Evolutionary conservation across 2,329 filamentous ascomycete genomes (phyloP).

Genomic region (Aspergillus spinulosporus): DNA sequence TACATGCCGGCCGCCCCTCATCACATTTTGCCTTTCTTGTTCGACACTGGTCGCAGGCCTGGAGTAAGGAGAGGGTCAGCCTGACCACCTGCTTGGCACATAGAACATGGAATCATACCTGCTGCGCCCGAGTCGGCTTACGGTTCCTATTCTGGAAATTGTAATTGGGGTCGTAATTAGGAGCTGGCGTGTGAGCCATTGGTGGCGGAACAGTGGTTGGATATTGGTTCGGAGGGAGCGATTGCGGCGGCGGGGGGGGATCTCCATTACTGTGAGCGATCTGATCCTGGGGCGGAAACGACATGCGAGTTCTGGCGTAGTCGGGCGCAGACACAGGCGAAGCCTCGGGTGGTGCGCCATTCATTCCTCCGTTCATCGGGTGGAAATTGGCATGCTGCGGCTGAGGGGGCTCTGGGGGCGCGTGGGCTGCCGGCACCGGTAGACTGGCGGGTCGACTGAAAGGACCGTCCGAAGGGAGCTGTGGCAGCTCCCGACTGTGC

Average conservation of each 20-base stretch:
- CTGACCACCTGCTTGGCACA: not conserved
- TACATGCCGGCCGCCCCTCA: conserved; percentile 79
- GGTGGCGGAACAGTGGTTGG: conserved; percentile 27
- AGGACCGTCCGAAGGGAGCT: conserved; percentile 34
- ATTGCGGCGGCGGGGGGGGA: conserved; percentile 29
- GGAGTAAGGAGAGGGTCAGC: not conserved
- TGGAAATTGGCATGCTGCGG: conserved; percentile 32
- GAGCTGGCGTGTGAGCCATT: conserved; percentile 30
- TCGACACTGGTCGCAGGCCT: conserved; percentile 91
- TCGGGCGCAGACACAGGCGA: conserved; percentile 37
- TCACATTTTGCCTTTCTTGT: conserved; percentile 89
- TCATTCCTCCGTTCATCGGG: conserved; percentile 21
- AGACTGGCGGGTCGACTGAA: conserved; percentile 37
- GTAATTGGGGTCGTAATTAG: conserved; percentile 32
- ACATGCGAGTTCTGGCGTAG: conserved; percentile 33
- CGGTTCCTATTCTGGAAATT: conserved; percentile 37
- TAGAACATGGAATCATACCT: conserved; percentile 29
- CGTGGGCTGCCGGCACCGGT: conserved; percentile 29
- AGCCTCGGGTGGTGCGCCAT: conserved; percentile 29
- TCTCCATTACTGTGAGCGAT: conserved; percentile 32
- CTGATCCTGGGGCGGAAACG: conserved; percentile 32
- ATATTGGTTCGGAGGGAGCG: conserved; percentile 35
- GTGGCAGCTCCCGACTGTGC: conserved; percentile 37
- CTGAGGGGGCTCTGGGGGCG: conserved; percentile 30
- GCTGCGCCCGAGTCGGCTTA: conserved; percentile 42